Percentiles rank a stretch among this genome's conserved stretches.
phyloP scores from a whole-genome alignment of 2,329 filamentous ascomycete species.

The Alternaria ethzedia region DNA sequence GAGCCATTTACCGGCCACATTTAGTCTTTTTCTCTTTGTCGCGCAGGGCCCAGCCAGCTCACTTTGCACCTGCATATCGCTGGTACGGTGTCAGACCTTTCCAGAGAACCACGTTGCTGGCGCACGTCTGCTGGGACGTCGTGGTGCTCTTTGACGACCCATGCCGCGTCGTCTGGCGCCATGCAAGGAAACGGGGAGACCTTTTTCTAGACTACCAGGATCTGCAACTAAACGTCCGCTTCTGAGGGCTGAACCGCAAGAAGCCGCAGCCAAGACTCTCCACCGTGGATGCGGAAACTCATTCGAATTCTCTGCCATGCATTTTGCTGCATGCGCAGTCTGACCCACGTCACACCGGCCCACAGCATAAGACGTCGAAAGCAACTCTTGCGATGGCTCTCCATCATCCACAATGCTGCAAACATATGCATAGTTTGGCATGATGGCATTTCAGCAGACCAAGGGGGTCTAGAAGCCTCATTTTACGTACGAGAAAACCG shows the following conservation, averaged over 20 bases:
- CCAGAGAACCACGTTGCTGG: constrained; percentile 24
- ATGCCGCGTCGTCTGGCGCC: constrained; percentile 24
- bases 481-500: constrained; percentile 33
- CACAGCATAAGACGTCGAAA: constrained; percentile 4
- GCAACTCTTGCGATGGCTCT: constrained; percentile 1
- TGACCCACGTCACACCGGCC: constrained; percentile 21
- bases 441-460: constrained; percentile 29
- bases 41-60: neutral
- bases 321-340: constrained; percentile 18
- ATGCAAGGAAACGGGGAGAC: constrained; percentile 29
- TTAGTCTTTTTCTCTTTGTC: constrained; percentile 3
- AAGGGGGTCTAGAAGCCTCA: constrained; percentile 15
- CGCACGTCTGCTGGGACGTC: constrained; percentile 10
- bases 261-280: constrained; percentile 33
- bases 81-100: constrained; percentile 6
- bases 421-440: constrained; percentile 7
- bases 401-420: constrained; percentile 1
- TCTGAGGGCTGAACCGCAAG: constrained; percentile 26
- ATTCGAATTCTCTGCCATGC: constrained; percentile 15
- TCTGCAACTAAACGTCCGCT: constrained; percentile 27
- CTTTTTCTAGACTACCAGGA: constrained; percentile 33
- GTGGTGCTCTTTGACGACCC: constrained; percentile 9
- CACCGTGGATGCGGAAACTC: constrained; percentile 21
- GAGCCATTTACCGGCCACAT: constrained; percentile 1
- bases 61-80: constrained; percentile 11